These are phyloP conservation scores for Talaromyces amestolkiae DNA, from an alignment of 2,329 filamentous ascomycete genomes.

Conservation along the genomic window DNA sequence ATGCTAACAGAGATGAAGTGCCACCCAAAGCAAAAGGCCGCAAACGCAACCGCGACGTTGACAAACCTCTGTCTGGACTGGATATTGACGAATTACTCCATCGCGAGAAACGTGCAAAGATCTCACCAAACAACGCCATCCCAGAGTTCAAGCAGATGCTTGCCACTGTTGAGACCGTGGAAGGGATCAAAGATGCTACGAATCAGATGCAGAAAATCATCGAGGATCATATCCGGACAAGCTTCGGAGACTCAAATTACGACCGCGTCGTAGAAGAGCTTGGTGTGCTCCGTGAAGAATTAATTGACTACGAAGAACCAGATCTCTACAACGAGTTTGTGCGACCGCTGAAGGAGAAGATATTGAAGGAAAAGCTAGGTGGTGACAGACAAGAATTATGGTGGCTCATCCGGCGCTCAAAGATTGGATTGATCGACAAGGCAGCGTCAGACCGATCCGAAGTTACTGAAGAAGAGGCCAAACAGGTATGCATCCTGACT, in stretches of 20 bases:
- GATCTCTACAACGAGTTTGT: constrained; percentile 74
- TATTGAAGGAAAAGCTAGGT: constrained; percentile 67
- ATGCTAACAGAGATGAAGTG: constrained; percentile 51
- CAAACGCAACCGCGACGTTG: constrained; percentile 62
- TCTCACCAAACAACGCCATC: constrained; percentile 71
- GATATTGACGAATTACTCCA: constrained; percentile 80
- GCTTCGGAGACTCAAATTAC: constrained; percentile 74
- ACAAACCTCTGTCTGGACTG: constrained; percentile 85
- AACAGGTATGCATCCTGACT: constrained; percentile 42
- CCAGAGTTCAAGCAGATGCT: constrained; percentile 87
- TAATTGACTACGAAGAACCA: constrained; percentile 73
- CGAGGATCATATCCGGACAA: constrained; percentile 65
- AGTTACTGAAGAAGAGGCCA: constrained; percentile 69
- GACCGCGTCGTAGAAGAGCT: constrained; percentile 72
- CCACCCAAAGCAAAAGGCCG: constrained; percentile 75
- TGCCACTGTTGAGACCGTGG: constrained; percentile 57
- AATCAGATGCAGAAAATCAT: constrained; percentile 74
- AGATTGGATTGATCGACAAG: constrained; percentile 70
- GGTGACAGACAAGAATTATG: constrained; percentile 81
- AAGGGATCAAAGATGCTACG: constrained; percentile 64
- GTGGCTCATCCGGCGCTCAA: constrained; percentile 66
- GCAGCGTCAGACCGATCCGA: constrained; percentile 62
- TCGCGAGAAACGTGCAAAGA: constrained; percentile 51
- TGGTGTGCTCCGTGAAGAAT: constrained; percentile 72
- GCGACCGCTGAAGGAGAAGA: constrained; percentile 65